Conservation (phyloP, 768 basidiomycete species). For the Boletus rubroflammeus region DNA sequence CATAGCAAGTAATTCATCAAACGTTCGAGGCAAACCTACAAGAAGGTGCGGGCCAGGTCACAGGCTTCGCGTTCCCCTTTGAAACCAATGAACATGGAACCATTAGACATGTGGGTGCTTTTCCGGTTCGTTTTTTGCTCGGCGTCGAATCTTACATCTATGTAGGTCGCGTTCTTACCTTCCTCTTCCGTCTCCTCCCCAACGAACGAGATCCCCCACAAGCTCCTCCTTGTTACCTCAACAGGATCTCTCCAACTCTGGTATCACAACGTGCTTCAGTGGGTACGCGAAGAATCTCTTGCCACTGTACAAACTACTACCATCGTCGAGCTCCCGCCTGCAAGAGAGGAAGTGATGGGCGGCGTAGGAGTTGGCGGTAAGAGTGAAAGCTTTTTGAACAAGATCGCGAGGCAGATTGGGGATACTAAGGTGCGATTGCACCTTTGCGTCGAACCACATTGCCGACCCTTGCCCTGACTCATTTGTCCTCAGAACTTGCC, state of each 20-base stretch:
- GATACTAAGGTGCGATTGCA: constrained; percentile 50
- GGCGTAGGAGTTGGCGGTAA: background rate
- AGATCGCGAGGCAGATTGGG: constrained; percentile 53
- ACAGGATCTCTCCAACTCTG: constrained; percentile 77
- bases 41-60: constrained; percentile 44
- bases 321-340: constrained; percentile 77
- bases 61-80: constrained; percentile 60
- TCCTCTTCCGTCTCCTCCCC: constrained; percentile 37
- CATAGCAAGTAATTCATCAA: constrained; percentile 52
- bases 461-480: background rate
- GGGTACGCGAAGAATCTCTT: constrained; percentile 82
- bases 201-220: constrained; percentile 35
- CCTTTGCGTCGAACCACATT: background rate
- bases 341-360: constrained; percentile 22
- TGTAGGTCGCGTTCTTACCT: constrained; percentile 50
- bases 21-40: constrained; percentile 48
- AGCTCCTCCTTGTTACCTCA: constrained; percentile 58
- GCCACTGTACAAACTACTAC: constrained; percentile 59
- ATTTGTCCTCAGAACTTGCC: constrained; percentile 58
- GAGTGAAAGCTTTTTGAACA: constrained; percentile 46
- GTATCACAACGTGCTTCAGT: constrained; percentile 55
- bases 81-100: constrained; percentile 63
- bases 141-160: background rate
- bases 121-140: background rate
- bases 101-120: constrained; percentile 55